Base-by-base conservation (phyloP, 2,329 filamentous ascomycete genomes). In the Trichothecium roseum region DNA sequence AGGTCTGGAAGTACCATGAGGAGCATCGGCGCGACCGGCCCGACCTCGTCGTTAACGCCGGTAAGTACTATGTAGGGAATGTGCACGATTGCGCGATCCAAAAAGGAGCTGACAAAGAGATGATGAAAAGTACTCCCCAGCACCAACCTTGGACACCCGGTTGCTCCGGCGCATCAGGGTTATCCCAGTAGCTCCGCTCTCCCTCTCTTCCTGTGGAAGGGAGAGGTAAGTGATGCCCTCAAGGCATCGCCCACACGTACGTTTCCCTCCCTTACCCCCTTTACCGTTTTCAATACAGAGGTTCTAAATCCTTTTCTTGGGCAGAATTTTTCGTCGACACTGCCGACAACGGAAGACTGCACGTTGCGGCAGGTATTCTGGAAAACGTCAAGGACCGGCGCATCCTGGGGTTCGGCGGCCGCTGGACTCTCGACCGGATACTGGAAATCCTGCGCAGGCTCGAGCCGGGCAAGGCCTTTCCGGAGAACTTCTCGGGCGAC, bases 361-460 rank as follows among this genome's bases (percentile, higher is more conserved):
- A 77, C 28, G 56, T 76, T 3, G 64, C 67, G 3, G 72, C 65
- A 0, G 52, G 69, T 7, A 54, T 73, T 0, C 54, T 70, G 16
- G 54, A 58, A 0, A 53, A 58, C 1, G 59, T 74, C 0, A 40
- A 52, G 2, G 57, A 59, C 0, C 63, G 77, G 44, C 63, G 74
- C 2, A 48, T 79, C 8, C 73, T 76, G 45, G 73, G 56, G 1
- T 72, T 68, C 35, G 69, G 65, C 0, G 53, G 58, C 2, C 60
- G 59, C 0, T 67, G 59, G 37, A 69, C 56, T 31, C 69, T 60
- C 50, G 66, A 69, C 15, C 45, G 60, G 3, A 43, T 72, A 1
- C 22, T 61, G 4, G 48, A 37, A 0, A 46, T 52, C 1, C 28
- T 60, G 0, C 42, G 49, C 0, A 49, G 49, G 17, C 28, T 38